Evolutionary conservation across 148 eudicot species (phyloP).

Genomic region (Camellia granthamiana): DNA sequence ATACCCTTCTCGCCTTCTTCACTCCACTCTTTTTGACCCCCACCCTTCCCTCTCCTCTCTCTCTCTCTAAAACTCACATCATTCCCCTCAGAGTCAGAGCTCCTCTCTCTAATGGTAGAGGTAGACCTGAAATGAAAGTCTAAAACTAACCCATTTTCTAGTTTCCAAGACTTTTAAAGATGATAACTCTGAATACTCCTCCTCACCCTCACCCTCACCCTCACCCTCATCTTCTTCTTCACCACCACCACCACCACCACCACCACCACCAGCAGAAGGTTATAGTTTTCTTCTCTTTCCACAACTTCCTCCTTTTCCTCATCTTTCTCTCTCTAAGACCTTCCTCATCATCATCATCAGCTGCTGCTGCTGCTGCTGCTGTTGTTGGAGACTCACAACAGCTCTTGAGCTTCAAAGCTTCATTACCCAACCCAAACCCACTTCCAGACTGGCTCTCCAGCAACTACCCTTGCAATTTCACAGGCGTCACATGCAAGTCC

Average conservation of each 20-base stretch:
- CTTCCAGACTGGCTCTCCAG: constrained; percentile 51
- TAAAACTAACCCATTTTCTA: not conserved
- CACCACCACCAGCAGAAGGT: not conserved
- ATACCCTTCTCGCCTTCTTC: constrained; percentile 34
- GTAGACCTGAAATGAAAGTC: constrained; percentile 25
- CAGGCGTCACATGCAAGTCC: constrained; percentile 59
- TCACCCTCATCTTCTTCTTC: not conserved
- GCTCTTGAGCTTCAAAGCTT: constrained; percentile 63
- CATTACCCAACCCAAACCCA: constrained; percentile 40
- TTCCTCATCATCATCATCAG: constrained; percentile 20
- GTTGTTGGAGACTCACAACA: constrained; percentile 37
- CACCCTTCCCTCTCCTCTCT: constrained; percentile 7
- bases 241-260: not conserved
- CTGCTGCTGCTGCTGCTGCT: constrained; percentile 1
- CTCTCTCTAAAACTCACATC: not conserved
- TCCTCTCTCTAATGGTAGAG: constrained; percentile 25
- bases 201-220: not conserved
- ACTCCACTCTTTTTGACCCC: constrained; percentile 38
- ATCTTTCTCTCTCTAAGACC: constrained; percentile 11
- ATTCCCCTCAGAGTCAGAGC: not conserved
- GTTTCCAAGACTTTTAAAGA: constrained; percentile 8
- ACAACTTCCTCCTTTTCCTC: not conserved
- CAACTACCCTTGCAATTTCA: constrained; percentile 54
- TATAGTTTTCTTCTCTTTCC: not conserved
- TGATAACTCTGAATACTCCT: constrained; percentile 19